Evolutionary conservation across 192 early-diverging fungal species (phyloP).

Genomic region (Coemansia javaensis): DNA sequence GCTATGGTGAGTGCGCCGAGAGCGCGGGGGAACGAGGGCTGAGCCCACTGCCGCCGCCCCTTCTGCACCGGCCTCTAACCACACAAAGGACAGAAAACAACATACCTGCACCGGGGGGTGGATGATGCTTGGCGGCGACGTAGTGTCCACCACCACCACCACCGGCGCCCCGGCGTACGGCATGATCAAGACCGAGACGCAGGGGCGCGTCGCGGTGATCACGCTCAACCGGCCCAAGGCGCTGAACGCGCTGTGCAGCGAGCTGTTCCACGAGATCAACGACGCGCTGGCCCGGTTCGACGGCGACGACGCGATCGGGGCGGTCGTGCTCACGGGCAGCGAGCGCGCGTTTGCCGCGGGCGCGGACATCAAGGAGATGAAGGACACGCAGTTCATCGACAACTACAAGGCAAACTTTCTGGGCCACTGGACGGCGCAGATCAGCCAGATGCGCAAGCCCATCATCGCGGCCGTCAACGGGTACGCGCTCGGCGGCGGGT

Average conservation of each 20-base stretch:
- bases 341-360: slow-evolving; percentile 97
- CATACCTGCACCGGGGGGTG: no score
- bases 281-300: slow-evolving; percentile 76
- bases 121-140: not conserved
- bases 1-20: slow-evolving; percentile 18
- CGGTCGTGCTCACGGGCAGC: slow-evolving; percentile 92
- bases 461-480: slow-evolving; percentile 98
- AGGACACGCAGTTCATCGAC: slow-evolving; percentile 74
- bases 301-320: slow-evolving; percentile 69
- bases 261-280: slow-evolving; percentile 90
- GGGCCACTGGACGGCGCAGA: slow-evolving; percentile 85
- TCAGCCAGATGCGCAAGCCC: slow-evolving; percentile 89
- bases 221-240: slow-evolving; percentile 94
- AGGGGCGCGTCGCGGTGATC: slow-evolving; percentile 80
- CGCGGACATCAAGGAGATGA: slow-evolving; percentile 99
- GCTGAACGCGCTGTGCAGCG: slow-evolving; percentile 91
- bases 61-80: no score
- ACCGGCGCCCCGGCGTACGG: slow-evolving; percentile 25
- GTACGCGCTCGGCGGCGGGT: slow-evolving; percentile 96
- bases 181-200: slow-evolving; percentile 63
- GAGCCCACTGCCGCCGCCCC: no score
- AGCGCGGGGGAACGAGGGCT: not conserved
- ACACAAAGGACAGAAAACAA: no score
- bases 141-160: slow-evolving; percentile 31
- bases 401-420: slow-evolving; percentile 92